Evolutionary conservation across 805 yeast species (phyloP), one percentile per base, ranked within the genome.

Genomic region (Kazachstania africana): DNA sequence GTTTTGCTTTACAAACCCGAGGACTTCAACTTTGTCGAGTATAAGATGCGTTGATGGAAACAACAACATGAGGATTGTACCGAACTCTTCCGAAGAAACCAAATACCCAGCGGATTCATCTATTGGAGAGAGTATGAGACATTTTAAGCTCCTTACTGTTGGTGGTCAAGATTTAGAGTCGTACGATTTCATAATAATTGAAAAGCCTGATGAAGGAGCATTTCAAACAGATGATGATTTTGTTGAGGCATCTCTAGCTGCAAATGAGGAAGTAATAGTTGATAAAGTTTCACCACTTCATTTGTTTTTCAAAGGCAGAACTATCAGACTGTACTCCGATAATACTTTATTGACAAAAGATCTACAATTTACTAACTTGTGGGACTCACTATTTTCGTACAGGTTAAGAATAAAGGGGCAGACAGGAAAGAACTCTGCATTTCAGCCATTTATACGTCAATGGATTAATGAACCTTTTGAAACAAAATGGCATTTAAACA

Each of bases 401-500:
- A 39, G 38, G 9, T 12, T 50, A 3, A 29, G 25, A 9, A 36
- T 50, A 6, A 32, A 37, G 3, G 16, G 41, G 28, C 13, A 13
- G 1, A 15, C 16, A 2, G 20, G 19, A 14, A 17, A 12, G 8
- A 4, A 16, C n/a, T 12, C 12, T 3, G 5, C 17, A 6, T 23
- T 77, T 44, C 54, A 70, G 14, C 81, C 94, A 1, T 62, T 84
- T 23, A 53, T 80, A 3, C 65, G 84, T 35, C 95, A 85, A 52
- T 68, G 69, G 58, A 60, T 72, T 4, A 58, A 62, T 8, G 75
- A 72, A 22, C 80, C 81, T 1, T 66, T 60, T 42, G 95, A 87
- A 50, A 67, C 83, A 0, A 84, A 83, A 55, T 87, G 88, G 85
- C 80, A 75, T 44, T 55, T 78, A 6, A 66, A 75, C 34, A 36